These are phyloP conservation scores for Botrytis byssoidea DNA, from an alignment of 2,329 filamentous ascomycete species.

Conservation along the genomic window DNA sequence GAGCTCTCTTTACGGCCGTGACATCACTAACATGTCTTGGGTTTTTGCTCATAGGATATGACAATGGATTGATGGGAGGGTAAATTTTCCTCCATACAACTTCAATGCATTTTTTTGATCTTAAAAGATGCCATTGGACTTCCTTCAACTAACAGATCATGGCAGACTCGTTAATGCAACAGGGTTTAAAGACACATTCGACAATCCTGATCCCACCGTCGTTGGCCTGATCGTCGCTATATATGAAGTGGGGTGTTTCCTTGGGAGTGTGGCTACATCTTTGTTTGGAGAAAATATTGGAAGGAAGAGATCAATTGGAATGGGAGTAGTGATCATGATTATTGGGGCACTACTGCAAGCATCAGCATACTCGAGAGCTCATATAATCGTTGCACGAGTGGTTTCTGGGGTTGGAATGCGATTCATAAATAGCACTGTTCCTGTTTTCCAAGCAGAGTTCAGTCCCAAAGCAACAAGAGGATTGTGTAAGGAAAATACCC, in stretches of 20 bases:
- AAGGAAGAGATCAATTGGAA: slow-evolving; percentile 53
- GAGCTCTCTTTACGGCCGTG: slow-evolving; percentile 44
- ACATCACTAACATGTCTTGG: slow-evolving; percentile 47
- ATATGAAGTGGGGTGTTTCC: slow-evolving; percentile 52
- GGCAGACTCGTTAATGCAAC: slow-evolving; percentile 40
- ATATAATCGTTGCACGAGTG: slow-evolving; percentile 52
- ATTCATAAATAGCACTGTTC: slow-evolving; percentile 45
- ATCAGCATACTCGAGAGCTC: slow-evolving; percentile 45
- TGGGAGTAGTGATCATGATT: slow-evolving; percentile 56
- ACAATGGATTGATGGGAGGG: slow-evolving; percentile 48
- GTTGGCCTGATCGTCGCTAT: slow-evolving; percentile 50
- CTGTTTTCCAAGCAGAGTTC: slow-evolving; percentile 54
- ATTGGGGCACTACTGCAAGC: slow-evolving; percentile 50
- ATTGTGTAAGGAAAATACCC: slow-evolving; percentile 26
- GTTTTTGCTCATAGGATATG: slow-evolving; percentile 50
- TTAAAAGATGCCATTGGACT: slow-evolving; percentile 9
- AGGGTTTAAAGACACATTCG: slow-evolving; percentile 45
- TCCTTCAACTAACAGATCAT: neutral
- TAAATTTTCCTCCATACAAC: slow-evolving; percentile 25
- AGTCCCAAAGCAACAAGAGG: slow-evolving; percentile 43
- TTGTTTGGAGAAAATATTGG: slow-evolving; percentile 53
- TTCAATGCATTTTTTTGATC: neutral
- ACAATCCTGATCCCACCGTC: slow-evolving; percentile 43
- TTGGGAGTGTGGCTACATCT: slow-evolving; percentile 48
- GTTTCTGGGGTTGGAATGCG: slow-evolving; percentile 51